phyloP scores from a whole-genome alignment of 805 yeast species.

The Hanseniaspora vineae region DNA sequence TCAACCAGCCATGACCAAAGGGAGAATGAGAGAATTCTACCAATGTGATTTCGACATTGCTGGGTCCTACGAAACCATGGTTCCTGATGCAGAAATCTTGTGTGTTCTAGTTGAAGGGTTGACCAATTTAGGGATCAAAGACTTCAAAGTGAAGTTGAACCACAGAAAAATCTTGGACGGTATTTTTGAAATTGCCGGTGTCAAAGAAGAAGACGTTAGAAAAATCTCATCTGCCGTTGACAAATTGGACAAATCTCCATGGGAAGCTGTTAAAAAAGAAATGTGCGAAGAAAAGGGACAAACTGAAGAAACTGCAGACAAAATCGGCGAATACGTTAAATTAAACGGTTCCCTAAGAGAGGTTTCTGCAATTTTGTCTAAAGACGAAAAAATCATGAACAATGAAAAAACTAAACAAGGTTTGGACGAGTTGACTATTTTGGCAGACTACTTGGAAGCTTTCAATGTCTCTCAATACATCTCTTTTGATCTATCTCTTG shows the following conservation, averaged over 20 bases:
- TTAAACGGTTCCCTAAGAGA: slow-evolving; percentile 65
- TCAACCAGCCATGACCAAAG: slow-evolving; percentile 99
- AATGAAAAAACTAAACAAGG: slow-evolving; percentile 74
- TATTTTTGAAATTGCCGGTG: slow-evolving; percentile 90
- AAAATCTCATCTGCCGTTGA: slow-evolving; percentile 91
- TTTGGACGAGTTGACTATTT: slow-evolving; percentile 60
- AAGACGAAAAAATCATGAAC: slow-evolving; percentile 42
- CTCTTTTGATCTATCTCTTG: slow-evolving; percentile 86
- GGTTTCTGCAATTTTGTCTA: slow-evolving; percentile 39
- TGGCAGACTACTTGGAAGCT: slow-evolving; percentile 71
- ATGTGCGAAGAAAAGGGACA: slow-evolving; percentile 88
- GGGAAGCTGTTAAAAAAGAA: slow-evolving; percentile 89
- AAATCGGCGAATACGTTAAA: slow-evolving; percentile 83
- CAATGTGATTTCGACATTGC: slow-evolving; percentile 98
- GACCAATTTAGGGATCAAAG: slow-evolving; percentile 67
- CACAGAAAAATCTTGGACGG: slow-evolving; percentile 96
- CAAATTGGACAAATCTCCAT: slow-evolving; percentile 87
- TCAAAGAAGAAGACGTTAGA: slow-evolving; percentile 84
- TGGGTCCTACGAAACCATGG: slow-evolving; percentile 85
- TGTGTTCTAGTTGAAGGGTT: slow-evolving; percentile 76
- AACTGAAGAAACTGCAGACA: slow-evolving; percentile 82
- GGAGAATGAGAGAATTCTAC: slow-evolving; percentile 98
- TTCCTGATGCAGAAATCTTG: slow-evolving; percentile 88
- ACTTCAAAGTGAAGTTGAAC: slow-evolving; percentile 84
- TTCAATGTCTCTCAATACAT: slow-evolving; percentile 56